Conservation (phyloP, 768 basidiomycete species). For the Rhizopogon sp. region DNA sequence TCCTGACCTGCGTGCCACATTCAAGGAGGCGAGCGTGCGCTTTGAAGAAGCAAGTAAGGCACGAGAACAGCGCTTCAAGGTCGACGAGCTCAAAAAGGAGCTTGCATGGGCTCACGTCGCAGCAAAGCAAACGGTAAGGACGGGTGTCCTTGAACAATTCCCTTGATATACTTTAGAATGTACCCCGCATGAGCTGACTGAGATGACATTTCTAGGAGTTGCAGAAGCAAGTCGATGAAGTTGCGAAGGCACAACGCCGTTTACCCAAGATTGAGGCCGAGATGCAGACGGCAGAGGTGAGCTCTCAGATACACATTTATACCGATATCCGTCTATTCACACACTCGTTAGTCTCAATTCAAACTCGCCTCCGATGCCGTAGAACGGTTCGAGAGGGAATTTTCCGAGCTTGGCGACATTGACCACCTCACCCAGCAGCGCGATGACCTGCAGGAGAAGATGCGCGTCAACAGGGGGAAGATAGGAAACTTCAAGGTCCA, state of each 20-base stretch:
- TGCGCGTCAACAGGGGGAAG: constrained; percentile 41
- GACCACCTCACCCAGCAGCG: constrained; percentile 39
- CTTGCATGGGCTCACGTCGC: constrained; percentile 85
- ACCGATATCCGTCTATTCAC: background rate
- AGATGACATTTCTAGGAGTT: constrained; percentile 33
- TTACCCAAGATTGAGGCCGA: constrained; percentile 36
- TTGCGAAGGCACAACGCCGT: constrained; percentile 33
- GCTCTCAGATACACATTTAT: constrained; percentile 2
- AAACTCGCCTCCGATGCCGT: constrained; percentile 31
- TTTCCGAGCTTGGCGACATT: constrained; percentile 39
- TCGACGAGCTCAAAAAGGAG: constrained; percentile 70
- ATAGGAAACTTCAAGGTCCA: constrained; percentile 41
- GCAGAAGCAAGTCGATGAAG: constrained; percentile 34
- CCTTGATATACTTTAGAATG: background rate
- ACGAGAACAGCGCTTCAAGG: constrained; percentile 61
- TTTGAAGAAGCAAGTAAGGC: constrained; percentile 75
- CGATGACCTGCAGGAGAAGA: constrained; percentile 31
- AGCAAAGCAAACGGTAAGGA: constrained; percentile 57
- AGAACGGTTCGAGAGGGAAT: constrained; percentile 33
- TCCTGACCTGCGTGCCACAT: constrained; percentile 63
- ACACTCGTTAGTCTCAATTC: constrained; percentile 25
- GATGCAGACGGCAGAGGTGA: constrained; percentile 35
- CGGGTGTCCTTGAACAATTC: background rate
- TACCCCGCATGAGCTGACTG: background rate
- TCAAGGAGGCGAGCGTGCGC: constrained; percentile 52